Evolutionary conservation across 306 rosid species (phyloP).

Genomic region (Prunus armeniaca): DNA sequence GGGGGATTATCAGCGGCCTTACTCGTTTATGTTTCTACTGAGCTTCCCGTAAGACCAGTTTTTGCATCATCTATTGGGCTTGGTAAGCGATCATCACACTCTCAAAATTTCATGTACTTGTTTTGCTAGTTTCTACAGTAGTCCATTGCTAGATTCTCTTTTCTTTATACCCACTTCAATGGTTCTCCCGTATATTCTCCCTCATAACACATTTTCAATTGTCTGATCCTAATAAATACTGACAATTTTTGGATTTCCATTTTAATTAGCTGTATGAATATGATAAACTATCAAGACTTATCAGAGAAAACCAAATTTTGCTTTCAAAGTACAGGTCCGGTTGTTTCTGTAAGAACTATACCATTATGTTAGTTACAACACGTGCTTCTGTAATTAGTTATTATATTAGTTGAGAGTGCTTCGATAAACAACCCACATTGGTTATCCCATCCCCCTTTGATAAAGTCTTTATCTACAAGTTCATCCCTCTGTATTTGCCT

Average conservation of each 20-base stretch:
- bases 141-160: neutral
- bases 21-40: constrained; percentile 54
- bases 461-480: neutral
- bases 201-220: neutral
- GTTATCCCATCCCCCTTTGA: neutral
- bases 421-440: neutral
- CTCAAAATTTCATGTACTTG: neutral
- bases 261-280: neutral
- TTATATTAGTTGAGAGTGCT: neutral
- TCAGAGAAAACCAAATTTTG: neutral
- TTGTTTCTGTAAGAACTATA: neutral
- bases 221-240: neutral
- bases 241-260: neutral
- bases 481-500: neutral
- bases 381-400: too few relatives aligned
- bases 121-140: neutral
- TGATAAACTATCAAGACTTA: neutral
- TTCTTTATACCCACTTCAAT: neutral
- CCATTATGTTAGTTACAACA: neutral
- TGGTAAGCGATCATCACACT: constrained; percentile 50
- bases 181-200: neutral
- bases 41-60: constrained; percentile 77
- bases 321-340: neutral
- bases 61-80: constrained; percentile 89
- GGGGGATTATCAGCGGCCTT: constrained; percentile 74